Conservation (phyloP, 1,284 basidiomycete species). For the Ustilago shanxiensis region DNA sequence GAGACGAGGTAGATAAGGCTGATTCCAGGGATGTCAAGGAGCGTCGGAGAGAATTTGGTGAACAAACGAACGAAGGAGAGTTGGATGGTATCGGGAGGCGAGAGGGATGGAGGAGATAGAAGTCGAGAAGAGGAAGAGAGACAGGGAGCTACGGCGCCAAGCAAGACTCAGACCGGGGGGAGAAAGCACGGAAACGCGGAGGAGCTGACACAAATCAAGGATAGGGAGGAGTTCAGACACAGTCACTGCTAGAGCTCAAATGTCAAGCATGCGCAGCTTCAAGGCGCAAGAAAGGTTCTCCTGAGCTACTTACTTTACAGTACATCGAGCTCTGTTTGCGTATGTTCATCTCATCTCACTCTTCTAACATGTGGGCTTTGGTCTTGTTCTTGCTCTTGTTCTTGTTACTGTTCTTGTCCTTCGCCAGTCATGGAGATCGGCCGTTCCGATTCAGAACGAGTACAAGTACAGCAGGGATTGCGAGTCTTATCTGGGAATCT, state of each 20-base stretch:
- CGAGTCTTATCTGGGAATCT: background rate
- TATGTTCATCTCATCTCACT: no score
- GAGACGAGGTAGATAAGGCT: background rate
- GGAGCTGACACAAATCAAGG: background rate
- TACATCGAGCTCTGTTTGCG: no score
- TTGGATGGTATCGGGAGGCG: background rate
- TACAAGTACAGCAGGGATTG: background rate
- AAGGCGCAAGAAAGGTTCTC: no score
- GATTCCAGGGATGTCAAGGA: background rate
- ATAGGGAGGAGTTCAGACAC: no score
- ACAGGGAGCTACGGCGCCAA: background rate
- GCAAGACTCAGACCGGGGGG: background rate
- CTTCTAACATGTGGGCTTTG: background rate
- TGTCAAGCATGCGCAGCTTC: background rate
- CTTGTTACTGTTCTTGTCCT: background rate
- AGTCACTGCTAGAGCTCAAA: background rate
- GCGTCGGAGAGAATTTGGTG: background rate
- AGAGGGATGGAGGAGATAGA: conserved; percentile 1
- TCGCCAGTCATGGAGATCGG: background rate
- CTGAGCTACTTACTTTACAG: no score
- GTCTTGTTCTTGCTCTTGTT: background rate
- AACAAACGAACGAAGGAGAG: background rate
- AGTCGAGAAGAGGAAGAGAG: background rate
- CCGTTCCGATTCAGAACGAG: background rate
- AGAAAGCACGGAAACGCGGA: background rate